phyloP scores from a whole-genome alignment of 139 green algal genomes.

The Ostreobium quekettii region DNA sequence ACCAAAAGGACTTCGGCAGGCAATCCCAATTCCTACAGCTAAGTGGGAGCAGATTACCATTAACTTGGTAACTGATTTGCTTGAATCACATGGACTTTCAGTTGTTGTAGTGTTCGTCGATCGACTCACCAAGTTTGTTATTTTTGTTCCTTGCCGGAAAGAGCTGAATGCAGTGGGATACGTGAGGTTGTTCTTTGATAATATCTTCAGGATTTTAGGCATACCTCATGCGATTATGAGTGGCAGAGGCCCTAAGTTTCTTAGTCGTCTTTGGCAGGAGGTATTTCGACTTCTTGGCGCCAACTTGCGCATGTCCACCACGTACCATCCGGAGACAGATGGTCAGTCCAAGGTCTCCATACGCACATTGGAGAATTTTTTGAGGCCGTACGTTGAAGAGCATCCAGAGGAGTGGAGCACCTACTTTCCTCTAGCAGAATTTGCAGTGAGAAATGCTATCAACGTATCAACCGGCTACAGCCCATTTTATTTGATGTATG shows the following conservation, averaged over 20 bases:
- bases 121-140: slow-evolving; percentile 39
- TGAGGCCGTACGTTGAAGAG: slow-evolving; percentile 28
- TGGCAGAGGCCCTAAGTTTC: slow-evolving; percentile 46
- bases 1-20: slow-evolving; percentile 27
- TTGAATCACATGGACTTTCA: slow-evolving; percentile 20
- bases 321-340: slow-evolving; percentile 51
- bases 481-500: slow-evolving; percentile 28
- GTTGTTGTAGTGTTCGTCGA: slow-evolving; percentile 47
- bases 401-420: slow-evolving; percentile 29
- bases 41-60: slow-evolving; percentile 38
- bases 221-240: slow-evolving; percentile 40
- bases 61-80: slow-evolving; percentile 49
- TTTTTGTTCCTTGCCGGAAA: slow-evolving; percentile 30
- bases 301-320: slow-evolving; percentile 35
- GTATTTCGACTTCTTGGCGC: slow-evolving; percentile 32
- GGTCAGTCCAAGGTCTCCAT: slow-evolving; percentile 57
- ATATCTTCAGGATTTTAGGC: slow-evolving; percentile 36
- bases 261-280: slow-evolving; percentile 29
- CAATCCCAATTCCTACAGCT: slow-evolving; percentile 29
- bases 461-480: slow-evolving; percentile 10
- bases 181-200: slow-evolving; percentile 28
- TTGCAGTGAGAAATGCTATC: slow-evolving; percentile 25
- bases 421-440: slow-evolving; percentile 21
- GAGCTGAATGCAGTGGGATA: slow-evolving; percentile 20
- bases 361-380: slow-evolving; percentile 34